Evolutionary conservation across 768 basidiomycete genomes (phyloP), one percentile per base, ranked within the genome.

Genomic region (Rhodotorula graminis): DNA sequence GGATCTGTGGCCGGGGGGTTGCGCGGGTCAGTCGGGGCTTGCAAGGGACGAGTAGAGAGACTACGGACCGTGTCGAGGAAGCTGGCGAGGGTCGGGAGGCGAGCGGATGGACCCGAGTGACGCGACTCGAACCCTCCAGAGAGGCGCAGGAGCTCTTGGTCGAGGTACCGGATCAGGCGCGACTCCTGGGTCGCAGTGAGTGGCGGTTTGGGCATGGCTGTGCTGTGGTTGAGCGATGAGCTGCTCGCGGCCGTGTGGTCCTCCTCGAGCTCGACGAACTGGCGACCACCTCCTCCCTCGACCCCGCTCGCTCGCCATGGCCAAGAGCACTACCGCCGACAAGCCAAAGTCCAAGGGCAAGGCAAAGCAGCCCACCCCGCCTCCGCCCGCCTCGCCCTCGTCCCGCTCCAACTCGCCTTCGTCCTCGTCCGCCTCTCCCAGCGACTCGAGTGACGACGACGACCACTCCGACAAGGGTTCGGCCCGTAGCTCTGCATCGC

Each of bases 141-240:
- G 31, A 76, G 69, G 2, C 9, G 2, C 23, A 59, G 46, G 12
- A 76, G 67, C 8, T 65, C 49, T 9, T 57, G 18, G 69, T 76
- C 75, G 53, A 76, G 75, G 55, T 76, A 47, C 15, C 49, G 31
- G 59, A 76, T 66, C 19, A 76, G 46, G 2, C 72, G 69, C 1
- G 44, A 27, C 50, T 76, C 75, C 31, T 76, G 75, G 1, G 23
- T 14, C 4, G 40, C 1, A 5, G 64, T 52, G 9, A 75, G 61
- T 3, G 70, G 59, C 12, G 57, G 50, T 8, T 53, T 62, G 5
- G 53, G 27, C 53, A 55, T 55, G n/a, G 19, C 50, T 61, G 42
- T n/a, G n/a, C n/a, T n/a, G n/a, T n/a, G n/a, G n/a, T n/a, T n/a
- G n/a, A n/a, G n/a, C n/a, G n/a, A n/a, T n/a, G n/a, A n/a, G n/a